Percentiles rank a stretch among this genome's conserved stretches.
Conservation (phyloP, 2,329 filamentous ascomycete genomes). For the Zasmidium cellare region DNA sequence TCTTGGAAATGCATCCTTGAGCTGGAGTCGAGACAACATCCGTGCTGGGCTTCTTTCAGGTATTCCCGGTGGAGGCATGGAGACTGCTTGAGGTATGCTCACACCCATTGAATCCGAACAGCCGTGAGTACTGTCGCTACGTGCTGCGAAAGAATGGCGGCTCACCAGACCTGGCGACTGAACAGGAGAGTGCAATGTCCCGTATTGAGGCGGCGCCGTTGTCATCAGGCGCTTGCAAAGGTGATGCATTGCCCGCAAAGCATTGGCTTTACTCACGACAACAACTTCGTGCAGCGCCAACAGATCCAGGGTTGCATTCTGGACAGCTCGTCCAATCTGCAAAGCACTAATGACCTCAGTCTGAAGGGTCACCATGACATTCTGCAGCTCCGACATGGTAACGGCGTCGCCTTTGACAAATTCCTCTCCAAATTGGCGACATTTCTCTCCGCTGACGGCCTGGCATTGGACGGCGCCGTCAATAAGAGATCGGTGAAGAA, state of each 20-base stretch:
- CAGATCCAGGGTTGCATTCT: constrained; percentile 37
- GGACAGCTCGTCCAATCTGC: constrained; percentile 38
- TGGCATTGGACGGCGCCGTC: constrained; percentile 39
- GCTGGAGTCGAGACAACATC: not conserved
- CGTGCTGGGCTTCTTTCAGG: not conserved
- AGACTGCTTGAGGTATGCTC: not conserved
- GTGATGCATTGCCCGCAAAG: constrained; percentile 31
- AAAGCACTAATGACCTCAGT: constrained; percentile 42
- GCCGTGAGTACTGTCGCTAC: not conserved
- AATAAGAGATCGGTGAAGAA: constrained; percentile 40
- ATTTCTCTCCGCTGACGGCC: constrained; percentile 34
- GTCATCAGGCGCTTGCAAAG: constrained; percentile 25
- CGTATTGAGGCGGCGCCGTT: not conserved
- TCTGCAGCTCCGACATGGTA: constrained; percentile 26
- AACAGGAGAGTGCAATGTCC: not conserved
- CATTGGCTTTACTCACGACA: constrained; percentile 14
- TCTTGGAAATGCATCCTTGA: not conserved
- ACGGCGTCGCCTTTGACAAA: constrained; percentile 42
- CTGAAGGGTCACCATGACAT: constrained; percentile 42
- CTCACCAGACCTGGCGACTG: not conserved
- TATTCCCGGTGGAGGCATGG: not conserved
- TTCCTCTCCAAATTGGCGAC: constrained; percentile 37
- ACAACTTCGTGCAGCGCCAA: constrained; percentile 38
- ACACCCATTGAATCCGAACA: not conserved
- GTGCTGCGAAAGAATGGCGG: not conserved